Conservation (phyloP, 495 filamentous ascomycete species). For the Aspergillus taichungensis region DNA sequence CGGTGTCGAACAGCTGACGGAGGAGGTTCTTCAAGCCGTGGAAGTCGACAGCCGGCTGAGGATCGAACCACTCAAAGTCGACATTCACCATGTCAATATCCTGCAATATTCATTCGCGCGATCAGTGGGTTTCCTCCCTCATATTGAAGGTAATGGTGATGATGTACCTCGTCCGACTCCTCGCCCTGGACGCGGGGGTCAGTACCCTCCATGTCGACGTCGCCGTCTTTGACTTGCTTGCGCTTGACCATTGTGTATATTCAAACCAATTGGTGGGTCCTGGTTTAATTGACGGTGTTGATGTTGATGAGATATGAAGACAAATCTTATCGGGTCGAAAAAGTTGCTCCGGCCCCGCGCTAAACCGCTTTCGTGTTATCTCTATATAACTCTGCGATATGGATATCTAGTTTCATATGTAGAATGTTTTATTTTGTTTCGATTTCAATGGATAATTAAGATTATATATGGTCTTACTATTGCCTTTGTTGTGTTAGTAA, state of each 20-base stretch:
- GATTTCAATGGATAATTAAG: no score
- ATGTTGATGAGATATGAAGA: constrained; percentile 5
- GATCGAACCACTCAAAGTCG: constrained; percentile 98
- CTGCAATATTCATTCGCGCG: constrained; percentile 30
- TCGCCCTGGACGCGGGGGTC: constrained; percentile 18
- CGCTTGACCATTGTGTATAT: constrained; percentile 40
- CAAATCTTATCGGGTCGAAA: constrained; percentile 7
- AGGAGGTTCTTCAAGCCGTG: constrained; percentile 87
- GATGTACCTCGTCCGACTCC: constrained; percentile 36
- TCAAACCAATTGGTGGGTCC: background rate
- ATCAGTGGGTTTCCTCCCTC: background rate
- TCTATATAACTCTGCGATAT: no score
- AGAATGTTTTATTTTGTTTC: no score
- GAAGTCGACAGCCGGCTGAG: constrained; percentile 81
- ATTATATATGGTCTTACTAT: no score
- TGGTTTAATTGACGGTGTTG: background rate
- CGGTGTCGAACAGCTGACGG: constrained; percentile 88
- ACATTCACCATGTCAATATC: constrained; percentile 87
- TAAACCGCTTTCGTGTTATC: constrained; percentile 18
- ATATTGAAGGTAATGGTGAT: background rate
- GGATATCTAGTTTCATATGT: no score
- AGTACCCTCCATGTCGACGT: constrained; percentile 37
- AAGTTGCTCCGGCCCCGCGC: constrained; percentile 11
- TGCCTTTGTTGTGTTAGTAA: no score
- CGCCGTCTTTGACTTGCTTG: constrained; percentile 38